A percentile compares a stretch with the other conserved stretches of the same genome.
Evolutionary conservation across 306 rosid genomes (phyloP).

Genomic region (Senna siamea): DNA sequence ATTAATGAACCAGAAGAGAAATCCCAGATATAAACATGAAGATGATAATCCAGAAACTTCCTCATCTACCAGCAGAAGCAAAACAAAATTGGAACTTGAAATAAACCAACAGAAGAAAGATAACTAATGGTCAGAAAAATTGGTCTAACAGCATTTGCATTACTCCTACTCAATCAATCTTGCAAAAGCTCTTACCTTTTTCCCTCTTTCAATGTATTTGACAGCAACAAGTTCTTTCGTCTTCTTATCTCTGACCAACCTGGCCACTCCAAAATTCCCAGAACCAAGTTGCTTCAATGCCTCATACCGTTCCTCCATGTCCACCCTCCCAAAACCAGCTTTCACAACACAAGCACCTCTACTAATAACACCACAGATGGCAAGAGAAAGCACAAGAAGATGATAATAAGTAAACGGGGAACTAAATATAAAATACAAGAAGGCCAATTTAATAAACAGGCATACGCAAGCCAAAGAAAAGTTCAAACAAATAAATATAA

Average conservation of each 20-base stretch:
- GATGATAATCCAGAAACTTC: not conserved
- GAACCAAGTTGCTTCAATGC: conserved; percentile 93
- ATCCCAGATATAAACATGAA: too few relatives aligned
- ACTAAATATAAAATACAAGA: conserved; percentile 3
- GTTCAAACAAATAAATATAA: conserved; percentile 36
- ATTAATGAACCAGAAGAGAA: too few relatives aligned
- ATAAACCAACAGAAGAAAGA: conserved; percentile 9
- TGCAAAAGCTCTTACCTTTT: conserved; percentile 60
- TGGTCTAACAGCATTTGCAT: not conserved
- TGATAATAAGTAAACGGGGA: conserved; percentile 1
- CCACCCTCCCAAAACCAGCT: conserved; percentile 27
- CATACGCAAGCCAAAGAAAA: conserved; percentile 34
- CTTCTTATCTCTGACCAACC: conserved; percentile 89
- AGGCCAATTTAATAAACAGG: conserved; percentile 21
- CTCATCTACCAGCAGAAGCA: not conserved
- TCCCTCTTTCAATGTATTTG: conserved; percentile 97
- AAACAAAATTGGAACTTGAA: conserved; percentile 17
- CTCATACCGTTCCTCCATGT: conserved; percentile 90
- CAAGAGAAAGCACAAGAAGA: conserved; percentile 7
- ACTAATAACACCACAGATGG: not conserved
- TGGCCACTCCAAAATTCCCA: conserved; percentile 95
- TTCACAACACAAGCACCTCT: conserved; percentile 4
- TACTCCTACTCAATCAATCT: not conserved
- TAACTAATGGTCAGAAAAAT: conserved; percentile 14
- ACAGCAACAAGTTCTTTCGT: conserved; percentile 89